A percentile compares a stretch with the other conserved stretches of the same genome.
Evolutionary conservation across 306 rosid species (phyloP).

Genomic region (Prunus kanzakura): DNA sequence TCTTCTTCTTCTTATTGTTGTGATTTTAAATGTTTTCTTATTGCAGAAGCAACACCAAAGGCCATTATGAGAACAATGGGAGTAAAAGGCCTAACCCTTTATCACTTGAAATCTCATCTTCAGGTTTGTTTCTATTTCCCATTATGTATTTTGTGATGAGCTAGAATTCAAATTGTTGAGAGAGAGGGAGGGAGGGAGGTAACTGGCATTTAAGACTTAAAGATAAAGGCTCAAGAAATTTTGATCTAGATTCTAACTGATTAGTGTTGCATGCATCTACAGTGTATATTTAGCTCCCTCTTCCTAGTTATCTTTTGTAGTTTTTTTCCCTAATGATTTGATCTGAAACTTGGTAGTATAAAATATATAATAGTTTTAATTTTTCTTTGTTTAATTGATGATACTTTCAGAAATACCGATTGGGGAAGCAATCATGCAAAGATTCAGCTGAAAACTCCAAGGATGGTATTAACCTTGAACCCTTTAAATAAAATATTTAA

Average conservation of each 20-base stretch:
- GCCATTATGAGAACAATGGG: slow-evolving; percentile 65
- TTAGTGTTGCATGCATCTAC: slow-evolving; percentile 2
- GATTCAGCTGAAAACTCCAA: slow-evolving; percentile 46
- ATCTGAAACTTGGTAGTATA: neutral
- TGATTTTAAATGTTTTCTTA: neutral
- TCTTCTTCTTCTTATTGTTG: neutral
- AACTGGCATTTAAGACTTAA: neutral
- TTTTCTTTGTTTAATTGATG: neutral
- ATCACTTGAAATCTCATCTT: slow-evolving; percentile 64
- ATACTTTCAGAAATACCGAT: slow-evolving; percentile 52
- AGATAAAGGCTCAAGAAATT: neutral
- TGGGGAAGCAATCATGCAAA: slow-evolving; percentile 58
- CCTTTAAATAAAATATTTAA: neutral
- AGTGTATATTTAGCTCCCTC: neutral
- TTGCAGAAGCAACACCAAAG: slow-evolving; percentile 64
- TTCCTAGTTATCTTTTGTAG: neutral
- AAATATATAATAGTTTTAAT: neutral
- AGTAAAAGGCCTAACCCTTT: slow-evolving; percentile 61
- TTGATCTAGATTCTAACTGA: slow-evolving; percentile 3
- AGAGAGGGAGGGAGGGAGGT: slow-evolving; percentile 2
- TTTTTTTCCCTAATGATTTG: neutral
- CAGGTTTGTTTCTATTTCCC: slow-evolving; percentile 40
- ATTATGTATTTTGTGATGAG: neutral
- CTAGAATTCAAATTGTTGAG: neutral
- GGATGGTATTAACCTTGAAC: slow-evolving; percentile 38